Evolutionary conservation across 1,284 basidiomycete species (phyloP), one percentile per base, ranked within the genome.

Genomic region (Pseudozyma tsukubaensis): DNA sequence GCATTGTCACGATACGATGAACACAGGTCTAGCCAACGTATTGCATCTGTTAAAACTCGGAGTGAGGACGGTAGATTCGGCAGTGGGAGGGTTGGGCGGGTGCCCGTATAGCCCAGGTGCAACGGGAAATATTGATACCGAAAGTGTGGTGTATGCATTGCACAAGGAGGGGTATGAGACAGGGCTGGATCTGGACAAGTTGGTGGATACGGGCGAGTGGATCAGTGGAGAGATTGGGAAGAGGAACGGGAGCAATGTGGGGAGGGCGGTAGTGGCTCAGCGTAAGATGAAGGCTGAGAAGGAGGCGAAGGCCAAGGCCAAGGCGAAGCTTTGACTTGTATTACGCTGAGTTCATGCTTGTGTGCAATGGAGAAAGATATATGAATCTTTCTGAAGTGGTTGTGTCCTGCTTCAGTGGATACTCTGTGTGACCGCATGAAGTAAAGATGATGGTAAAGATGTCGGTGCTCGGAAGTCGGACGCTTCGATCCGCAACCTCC

Each of bases 91-190:
- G 0, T 89, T 97, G 0, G 95, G 95, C 2, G 94, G 94, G 13
- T 97, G 95, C 80, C 94, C 95, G 1, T 98, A 94, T 85, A 94
- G 94, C 0, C 95, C 95, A 0, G 94, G 94, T n/a, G 77, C 76
- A 7, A 83, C 77, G 19, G 72, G 78, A n/a, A 82, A 83, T 48
- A 81, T 83, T 39, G 81, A 81, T 44, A 83, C 81, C 0, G 82
- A 86, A 81, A 93, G 94, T 76, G 90, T 96, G 0, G 87, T 97
- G 3, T 94, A 96, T 76, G 92, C 92, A 0, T 87, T 97, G 6
- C 89, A 90, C 50, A 89, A 88, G 24, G 90, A 90, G 7, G 88
- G 88, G 1, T 94, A 92, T 85, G 85, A 88, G 14, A 90, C 93
- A 0, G 88, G 88, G 13, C 86, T 92, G 44, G 88, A 92, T 70